Evolutionary conservation across 2,329 filamentous ascomycete genomes (phyloP).

Genomic region (Trichoderma breve): DNA sequence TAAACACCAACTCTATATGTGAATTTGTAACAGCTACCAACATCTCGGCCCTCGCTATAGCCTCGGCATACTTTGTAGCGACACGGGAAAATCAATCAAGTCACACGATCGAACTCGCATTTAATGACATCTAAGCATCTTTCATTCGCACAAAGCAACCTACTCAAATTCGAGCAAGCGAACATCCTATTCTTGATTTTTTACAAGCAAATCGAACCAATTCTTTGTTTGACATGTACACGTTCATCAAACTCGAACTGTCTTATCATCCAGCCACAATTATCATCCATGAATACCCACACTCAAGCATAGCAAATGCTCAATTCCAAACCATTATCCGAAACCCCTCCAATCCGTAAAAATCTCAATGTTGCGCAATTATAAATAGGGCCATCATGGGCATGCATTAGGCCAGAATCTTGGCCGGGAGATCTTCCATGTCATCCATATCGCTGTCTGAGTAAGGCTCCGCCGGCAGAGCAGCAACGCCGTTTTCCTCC

Average conservation of each 20-base stretch:
- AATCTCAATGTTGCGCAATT: neutral
- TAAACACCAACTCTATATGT: neutral
- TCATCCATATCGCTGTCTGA: slow-evolving; percentile 42
- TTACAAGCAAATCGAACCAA: neutral
- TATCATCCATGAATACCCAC: neutral
- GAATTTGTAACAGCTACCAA: neutral
- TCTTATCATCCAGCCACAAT: neutral
- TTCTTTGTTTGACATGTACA: neutral
- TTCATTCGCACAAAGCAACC: neutral
- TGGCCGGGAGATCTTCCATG: slow-evolving; percentile 44
- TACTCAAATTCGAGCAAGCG: neutral
- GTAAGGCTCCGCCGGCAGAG: slow-evolving; percentile 22
- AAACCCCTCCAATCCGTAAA: neutral
- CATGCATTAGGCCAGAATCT: slow-evolving; percentile 3
- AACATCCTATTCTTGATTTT: neutral
- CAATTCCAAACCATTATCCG: neutral
- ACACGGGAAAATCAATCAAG: neutral
- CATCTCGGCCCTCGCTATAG: neutral
- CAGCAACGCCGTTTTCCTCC: slow-evolving; percentile 4
- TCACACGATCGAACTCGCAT: neutral
- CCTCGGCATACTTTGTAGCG: neutral
- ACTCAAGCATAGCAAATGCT: neutral
- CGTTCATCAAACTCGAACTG: neutral
- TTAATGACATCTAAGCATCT: neutral
- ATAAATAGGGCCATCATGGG: neutral